Base-by-base conservation (phyloP, 2,329 filamentous ascomycete species). In the Tolypocladium ophioglossoides region DNA sequence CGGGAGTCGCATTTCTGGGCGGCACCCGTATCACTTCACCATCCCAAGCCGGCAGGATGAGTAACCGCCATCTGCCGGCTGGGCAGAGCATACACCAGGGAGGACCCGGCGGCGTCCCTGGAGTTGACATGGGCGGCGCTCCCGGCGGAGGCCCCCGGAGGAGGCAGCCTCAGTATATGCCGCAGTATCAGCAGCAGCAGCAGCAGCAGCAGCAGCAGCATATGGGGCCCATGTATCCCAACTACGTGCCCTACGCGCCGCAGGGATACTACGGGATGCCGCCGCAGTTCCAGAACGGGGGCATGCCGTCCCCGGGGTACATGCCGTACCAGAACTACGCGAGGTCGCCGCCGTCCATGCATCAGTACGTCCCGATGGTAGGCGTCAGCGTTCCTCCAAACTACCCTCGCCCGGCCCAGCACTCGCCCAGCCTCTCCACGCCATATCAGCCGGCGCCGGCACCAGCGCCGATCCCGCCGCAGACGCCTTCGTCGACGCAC, bases 21-120 rank as follows among this genome's bases (percentile, higher is more conserved):
- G 67, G 61, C 67, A 57, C 65, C 65, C 66, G 62, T 62, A 59
- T 61, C 61, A 60, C 60, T 59, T 62, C 64, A 58, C 63, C 60
- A 62, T 70, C 80, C 79, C 78, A 81, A 74, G 80, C 80, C 82
- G 83, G 82, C 81, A 88, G 79, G 84, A 89, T 89, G 85, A 86
- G 84, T 76, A 77, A 77, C 73, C 79, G 77, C 79, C 83, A 86
- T 85, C 83, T 86, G 83, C 83, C 84, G 82, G 83, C 83, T 82
- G 85, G 85, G 79, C 83, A 84, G 73, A 77, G 77, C 70, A 78
- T 81, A 74, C 77, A 74, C 65, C 52, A 49, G 38, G 74, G 73
- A 66, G 70, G 66, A 59, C 64, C 62, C 56, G 65, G 63, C 56
- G 66, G 63, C 58, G 65, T 66, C 58, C 57, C 61, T 52, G 67